A percentile compares a stretch with the other conserved stretches of the same genome.
Evolutionary conservation across 83 land plant genomes (phyloP).

Genomic region (Isoetes engelmannii): DNA sequence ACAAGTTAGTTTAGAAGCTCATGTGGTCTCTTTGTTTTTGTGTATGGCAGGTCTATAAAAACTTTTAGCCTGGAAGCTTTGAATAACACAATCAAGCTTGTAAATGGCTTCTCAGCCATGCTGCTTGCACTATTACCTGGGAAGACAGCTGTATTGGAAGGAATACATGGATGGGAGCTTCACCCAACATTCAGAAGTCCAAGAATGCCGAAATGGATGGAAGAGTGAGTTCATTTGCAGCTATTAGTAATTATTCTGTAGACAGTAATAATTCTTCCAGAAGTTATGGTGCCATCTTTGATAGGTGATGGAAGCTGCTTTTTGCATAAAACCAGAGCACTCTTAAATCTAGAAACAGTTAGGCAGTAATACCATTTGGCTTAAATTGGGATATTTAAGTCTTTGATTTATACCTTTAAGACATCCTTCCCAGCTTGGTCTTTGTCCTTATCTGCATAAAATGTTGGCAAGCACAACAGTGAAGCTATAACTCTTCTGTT

Average conservation of each 20-base stretch:
- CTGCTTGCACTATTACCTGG: conserved; percentile 78
- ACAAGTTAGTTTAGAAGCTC: background rate
- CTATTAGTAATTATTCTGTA: background rate
- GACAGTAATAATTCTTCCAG: background rate
- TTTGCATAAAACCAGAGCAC: background rate
- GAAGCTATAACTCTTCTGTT: background rate
- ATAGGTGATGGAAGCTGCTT: background rate
- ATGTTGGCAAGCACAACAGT: background rate
- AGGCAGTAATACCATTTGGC: too few relatives aligned
- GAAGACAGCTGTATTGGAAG: conserved; percentile 73
- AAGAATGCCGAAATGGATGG: conserved; percentile 94
- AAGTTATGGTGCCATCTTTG: background rate
- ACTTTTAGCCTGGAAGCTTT: conserved; percentile 85
- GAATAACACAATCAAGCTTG: conserved; percentile 68
- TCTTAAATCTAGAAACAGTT: background rate
- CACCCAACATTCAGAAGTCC: conserved; percentile 82
- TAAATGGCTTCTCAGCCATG: conserved; percentile 87
- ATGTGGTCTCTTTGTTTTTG: background rate
- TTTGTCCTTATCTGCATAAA: background rate
- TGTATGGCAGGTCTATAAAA: conserved; percentile 72
- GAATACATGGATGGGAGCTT: conserved; percentile 94
- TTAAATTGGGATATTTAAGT: too few relatives aligned
- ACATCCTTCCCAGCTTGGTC: too few relatives aligned
- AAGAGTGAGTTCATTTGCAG: conserved; percentile 49
- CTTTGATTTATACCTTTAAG: background rate